These are phyloP conservation scores for Colletotrichum tofieldiae DNA, from an alignment of 2,329 filamentous ascomycete genomes.

Conservation along the genomic window DNA sequence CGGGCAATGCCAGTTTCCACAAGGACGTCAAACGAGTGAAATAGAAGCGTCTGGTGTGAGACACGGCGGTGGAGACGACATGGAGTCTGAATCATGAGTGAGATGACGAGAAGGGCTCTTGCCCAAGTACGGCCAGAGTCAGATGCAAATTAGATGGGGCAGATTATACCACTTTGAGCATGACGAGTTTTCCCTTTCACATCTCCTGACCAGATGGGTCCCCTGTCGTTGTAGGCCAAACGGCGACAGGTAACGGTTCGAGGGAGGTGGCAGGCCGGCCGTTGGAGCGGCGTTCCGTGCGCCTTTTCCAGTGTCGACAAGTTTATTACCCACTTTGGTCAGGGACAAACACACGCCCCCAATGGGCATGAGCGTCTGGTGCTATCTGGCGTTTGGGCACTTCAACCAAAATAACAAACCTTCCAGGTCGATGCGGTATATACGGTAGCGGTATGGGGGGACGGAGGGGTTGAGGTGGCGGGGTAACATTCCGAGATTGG, in stretches of 20 bases:
- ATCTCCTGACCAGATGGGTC: background rate
- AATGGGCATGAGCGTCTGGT: background rate
- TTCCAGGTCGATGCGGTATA: background rate
- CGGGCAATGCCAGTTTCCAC: background rate
- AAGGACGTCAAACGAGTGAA: background rate
- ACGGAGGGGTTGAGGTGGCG: background rate
- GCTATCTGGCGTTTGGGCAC: background rate
- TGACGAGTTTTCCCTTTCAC: background rate
- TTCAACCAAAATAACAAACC: no score
- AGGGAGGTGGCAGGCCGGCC: background rate
- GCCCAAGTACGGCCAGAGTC: background rate
- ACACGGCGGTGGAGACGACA: constrained; percentile 17
- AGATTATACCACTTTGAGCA: background rate
- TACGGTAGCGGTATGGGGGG: background rate
- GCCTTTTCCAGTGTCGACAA: background rate
- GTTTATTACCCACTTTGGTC: no score
- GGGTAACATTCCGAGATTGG: background rate
- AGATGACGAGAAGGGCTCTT: background rate
- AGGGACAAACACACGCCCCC: background rate
- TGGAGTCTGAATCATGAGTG: constrained; percentile 21
- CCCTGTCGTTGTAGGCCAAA: background rate
- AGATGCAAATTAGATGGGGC: background rate
- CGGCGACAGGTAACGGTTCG: background rate
- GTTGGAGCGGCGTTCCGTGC: background rate
- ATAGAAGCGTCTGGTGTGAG: background rate